phyloP scores from a whole-genome alignment of 2,329 filamentous ascomycete species.

The Boeremia lycopersici region DNA sequence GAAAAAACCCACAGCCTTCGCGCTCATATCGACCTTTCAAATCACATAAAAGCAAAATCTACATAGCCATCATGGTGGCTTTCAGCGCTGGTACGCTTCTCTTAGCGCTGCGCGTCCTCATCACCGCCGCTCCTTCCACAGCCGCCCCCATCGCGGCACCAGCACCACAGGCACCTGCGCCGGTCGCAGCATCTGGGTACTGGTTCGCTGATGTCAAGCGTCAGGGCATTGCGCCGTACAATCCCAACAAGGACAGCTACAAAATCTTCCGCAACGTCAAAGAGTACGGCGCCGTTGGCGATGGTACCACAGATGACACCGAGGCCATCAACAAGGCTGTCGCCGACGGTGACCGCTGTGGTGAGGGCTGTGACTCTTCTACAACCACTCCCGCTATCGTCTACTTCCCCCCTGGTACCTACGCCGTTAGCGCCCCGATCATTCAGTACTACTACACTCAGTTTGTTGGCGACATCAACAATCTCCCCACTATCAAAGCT shows the following conservation, averaged over 20 bases:
- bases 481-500: constrained; percentile 74
- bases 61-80: constrained; percentile 45
- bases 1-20: constrained; percentile 26
- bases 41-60: constrained; percentile 22
- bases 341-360: constrained; percentile 77
- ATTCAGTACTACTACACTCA: constrained; percentile 93
- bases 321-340: constrained; percentile 86
- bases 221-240: constrained; percentile 71
- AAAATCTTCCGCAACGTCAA: constrained; percentile 62
- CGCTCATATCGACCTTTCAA: constrained; percentile 23
- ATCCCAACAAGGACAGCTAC: constrained; percentile 61
- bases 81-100: constrained; percentile 46
- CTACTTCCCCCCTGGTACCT: constrained; percentile 90
- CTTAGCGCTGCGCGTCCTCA: constrained; percentile 45
- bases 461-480: constrained; percentile 79
- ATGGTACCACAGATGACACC: constrained; percentile 80
- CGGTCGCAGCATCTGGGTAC: constrained; percentile 55
- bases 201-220: constrained; percentile 75
- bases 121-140: constrained; percentile 37
- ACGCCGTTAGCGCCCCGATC: constrained; percentile 78
- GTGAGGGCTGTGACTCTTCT: constrained; percentile 78
- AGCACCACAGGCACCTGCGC: constrained; percentile 23
- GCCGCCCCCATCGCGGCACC: constrained; percentile 33
- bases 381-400: constrained; percentile 85
- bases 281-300: constrained; percentile 55